Percentiles rank a stretch among this genome's conserved stretches.
Evolutionary conservation across 2,329 filamentous ascomycete genomes (phyloP).

Genomic region (Aureobasidium sp.): DNA sequence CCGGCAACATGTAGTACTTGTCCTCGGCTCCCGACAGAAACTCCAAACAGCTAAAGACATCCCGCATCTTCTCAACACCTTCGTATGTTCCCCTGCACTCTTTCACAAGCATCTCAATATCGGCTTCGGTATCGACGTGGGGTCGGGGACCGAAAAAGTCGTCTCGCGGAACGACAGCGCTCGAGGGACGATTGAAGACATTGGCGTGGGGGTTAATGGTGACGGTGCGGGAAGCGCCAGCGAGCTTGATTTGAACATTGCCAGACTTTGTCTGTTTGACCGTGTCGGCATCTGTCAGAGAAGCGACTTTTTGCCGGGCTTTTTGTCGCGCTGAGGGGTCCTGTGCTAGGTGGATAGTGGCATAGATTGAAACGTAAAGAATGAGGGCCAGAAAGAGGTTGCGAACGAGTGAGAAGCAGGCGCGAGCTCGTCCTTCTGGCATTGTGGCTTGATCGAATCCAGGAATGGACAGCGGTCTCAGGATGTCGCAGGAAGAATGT

Average conservation of each 20-base stretch:
- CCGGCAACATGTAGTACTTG: conserved; percentile 45
- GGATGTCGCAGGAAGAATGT: neutral
- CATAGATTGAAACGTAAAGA: conserved; percentile 37
- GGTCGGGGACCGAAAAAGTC: conserved; percentile 47
- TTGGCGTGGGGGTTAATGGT: conserved; percentile 47
- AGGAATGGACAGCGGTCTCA: too few species aligned
- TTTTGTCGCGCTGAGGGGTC: conserved; percentile 34
- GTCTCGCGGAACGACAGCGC: conserved; percentile 44
- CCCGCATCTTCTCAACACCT: conserved; percentile 50
- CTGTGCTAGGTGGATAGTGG: conserved; percentile 35
- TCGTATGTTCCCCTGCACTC: conserved; percentile 46
- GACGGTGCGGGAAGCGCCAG: conserved; percentile 34
- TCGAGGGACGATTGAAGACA: conserved; percentile 48
- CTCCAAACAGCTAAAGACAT: conserved; percentile 46
- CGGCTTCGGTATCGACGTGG: conserved; percentile 47
- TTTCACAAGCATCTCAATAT: conserved; percentile 46
- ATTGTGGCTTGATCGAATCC: neutral
- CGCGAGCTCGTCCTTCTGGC: conserved; percentile 10
- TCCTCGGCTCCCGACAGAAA: conserved; percentile 44
- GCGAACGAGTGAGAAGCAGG: conserved; percentile 25
- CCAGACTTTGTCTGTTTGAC: conserved; percentile 34
- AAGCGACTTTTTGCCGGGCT: conserved; percentile 36
- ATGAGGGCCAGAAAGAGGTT: conserved; percentile 38
- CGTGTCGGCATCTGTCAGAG: conserved; percentile 33
- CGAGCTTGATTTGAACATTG: conserved; percentile 37